Base-by-base conservation (phyloP, 352 stramenopile species). In the Pythium dissotocum region DNA sequence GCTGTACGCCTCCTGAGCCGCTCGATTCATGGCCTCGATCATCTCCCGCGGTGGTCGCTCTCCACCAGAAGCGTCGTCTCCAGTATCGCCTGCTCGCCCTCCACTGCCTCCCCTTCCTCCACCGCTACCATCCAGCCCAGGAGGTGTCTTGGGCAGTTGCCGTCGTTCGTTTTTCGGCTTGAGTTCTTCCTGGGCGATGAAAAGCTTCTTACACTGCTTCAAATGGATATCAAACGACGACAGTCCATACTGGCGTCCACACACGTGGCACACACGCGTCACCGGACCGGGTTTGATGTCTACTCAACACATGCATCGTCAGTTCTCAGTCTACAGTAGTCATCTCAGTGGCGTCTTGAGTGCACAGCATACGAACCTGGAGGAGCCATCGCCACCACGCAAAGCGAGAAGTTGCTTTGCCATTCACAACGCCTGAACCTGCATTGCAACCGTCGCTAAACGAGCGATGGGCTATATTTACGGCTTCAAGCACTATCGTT, bases 181-280 rank as follows among this genome's bases (percentile, higher is more conserved):
- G 14, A 75, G 71, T 36, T 92, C 84, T 70, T 94, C 86, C 73
- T 90, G 81, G 7, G 84, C 71, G 46, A 91, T 70, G 72, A 84
- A 94, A 2, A 94, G 66, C 53, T 92, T 90, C 67, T 94, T 94
- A 77, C 86, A 94, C 49, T 94, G 86, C 70, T 91, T 92, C 40
- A 94, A 67, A 55, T 94, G 86, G 59, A 94, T 94, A 9, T 94
- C 84, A 61, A 93, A 93, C 14, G 86, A 93, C 13, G 84, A 91
- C 26, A 91, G 72, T 0, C 84, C 86, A 56, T 94, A 94, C 44
- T 94, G 84, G 0, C 86, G 80, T 3, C 86, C 86, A 44, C 86
- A 94, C 1, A 94, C 86, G 58, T 94, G 84, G 59, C 86, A 94
- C 28, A 92, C 69, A n/a, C 84, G 83, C 7, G 85, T 91, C 54